phyloP scores from a whole-genome alignment of 768 basidiomycete species.

The Boletellus ananiceps region DNA sequence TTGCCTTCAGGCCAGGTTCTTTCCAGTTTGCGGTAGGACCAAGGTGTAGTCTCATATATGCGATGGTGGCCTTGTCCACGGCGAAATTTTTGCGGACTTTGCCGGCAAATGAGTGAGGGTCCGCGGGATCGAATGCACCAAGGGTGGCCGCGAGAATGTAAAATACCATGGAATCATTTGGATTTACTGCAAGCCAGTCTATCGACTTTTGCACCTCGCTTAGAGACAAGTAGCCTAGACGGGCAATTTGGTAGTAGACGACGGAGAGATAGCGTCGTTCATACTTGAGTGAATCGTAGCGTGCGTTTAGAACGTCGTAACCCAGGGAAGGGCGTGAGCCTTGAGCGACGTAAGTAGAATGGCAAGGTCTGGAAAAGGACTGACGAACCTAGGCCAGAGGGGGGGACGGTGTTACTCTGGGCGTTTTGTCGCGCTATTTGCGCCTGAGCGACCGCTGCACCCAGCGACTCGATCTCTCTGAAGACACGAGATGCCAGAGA shows the following conservation, averaged over 20 bases:
- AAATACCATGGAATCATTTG: constrained; percentile 64
- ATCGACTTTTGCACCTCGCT: constrained; percentile 58
- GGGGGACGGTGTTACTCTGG: constrained; percentile 48
- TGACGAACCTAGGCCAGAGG: constrained; percentile 48
- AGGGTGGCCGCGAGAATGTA: constrained; percentile 66
- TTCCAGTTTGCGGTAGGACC: constrained; percentile 56
- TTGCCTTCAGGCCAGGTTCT: constrained; percentile 64
- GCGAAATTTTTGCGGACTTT: constrained; percentile 45
- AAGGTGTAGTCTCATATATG: constrained; percentile 58
- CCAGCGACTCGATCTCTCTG: constrained; percentile 58
- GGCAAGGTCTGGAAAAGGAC: neutral
- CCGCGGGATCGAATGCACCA: constrained; percentile 60
- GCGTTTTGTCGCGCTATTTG: constrained; percentile 61
- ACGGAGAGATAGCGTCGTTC: constrained; percentile 66
- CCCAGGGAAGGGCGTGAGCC: constrained; percentile 50
- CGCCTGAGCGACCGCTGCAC: constrained; percentile 47
- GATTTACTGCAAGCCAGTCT: constrained; percentile 65
- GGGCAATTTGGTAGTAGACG: constrained; percentile 58
- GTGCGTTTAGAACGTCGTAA: constrained; percentile 59
- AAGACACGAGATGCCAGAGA: constrained; percentile 55
- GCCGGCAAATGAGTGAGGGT: constrained; percentile 46
- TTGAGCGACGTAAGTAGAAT: constrained; percentile 20
- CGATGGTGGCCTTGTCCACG: constrained; percentile 42
- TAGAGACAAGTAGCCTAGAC: constrained; percentile 55
- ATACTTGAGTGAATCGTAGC: constrained; percentile 68